Conservation (phyloP, 2,329 filamentous ascomycete species). For the Botrytis galanthina region DNA sequence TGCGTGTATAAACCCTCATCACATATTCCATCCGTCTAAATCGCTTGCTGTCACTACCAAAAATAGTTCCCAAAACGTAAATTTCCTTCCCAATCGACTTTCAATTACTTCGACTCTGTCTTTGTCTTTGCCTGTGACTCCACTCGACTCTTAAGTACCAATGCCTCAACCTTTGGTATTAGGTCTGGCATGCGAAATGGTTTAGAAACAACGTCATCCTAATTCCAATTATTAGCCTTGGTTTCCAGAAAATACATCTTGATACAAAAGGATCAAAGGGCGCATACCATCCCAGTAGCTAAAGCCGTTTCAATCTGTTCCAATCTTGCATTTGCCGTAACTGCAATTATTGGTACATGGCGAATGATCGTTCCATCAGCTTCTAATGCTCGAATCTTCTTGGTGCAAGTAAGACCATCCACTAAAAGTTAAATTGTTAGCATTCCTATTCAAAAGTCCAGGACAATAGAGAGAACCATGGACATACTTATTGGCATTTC, state of each 20-base stretch:
- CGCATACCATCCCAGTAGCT: constrained; percentile 66
- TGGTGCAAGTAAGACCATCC: constrained; percentile 74
- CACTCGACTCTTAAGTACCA: constrained; percentile 27
- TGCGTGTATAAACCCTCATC: background rate
- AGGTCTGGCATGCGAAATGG: constrained; percentile 75
- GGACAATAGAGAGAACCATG: constrained; percentile 60
- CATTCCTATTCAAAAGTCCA: constrained; percentile 39
- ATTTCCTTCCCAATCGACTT: background rate
- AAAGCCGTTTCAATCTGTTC: constrained; percentile 73
- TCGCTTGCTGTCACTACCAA: background rate
- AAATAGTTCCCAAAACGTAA: background rate
- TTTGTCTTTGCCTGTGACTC: background rate
- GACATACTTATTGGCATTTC: constrained; percentile 68
- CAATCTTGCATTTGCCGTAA: constrained; percentile 75
- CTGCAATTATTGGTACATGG: constrained; percentile 77
- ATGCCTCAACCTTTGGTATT: constrained; percentile 62
- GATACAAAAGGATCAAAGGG: background rate
- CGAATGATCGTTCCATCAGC: constrained; percentile 56
- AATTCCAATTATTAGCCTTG: constrained; percentile 26
- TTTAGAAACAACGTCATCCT: constrained; percentile 76
- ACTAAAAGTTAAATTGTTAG: constrained; percentile 38
- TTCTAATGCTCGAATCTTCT: constrained; percentile 67
- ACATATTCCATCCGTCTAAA: background rate
- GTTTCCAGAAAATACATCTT: background rate
- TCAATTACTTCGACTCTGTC: background rate